A percentile compares a stretch with the other conserved stretches of the same genome.
phyloP scores from a whole-genome alignment of 2,329 filamentous ascomycete species.

The Penicillium griseofulvum region DNA sequence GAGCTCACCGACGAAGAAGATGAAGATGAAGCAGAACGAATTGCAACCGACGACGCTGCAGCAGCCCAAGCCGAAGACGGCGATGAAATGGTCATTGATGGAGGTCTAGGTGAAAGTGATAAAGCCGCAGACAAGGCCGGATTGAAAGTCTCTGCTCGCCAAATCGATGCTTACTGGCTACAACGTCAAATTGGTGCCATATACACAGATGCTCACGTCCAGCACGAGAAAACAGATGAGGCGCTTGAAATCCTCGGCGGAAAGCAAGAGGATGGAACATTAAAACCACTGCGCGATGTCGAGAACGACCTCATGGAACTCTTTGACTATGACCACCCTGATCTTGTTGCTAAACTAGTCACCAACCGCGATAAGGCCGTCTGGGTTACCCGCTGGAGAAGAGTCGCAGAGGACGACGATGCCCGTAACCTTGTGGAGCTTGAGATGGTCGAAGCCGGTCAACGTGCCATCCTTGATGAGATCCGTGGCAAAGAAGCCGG shows the following conservation, averaged over 20 bases:
- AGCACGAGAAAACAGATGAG: slow-evolving; percentile 86
- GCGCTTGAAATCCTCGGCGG: slow-evolving; percentile 81
- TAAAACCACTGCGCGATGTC: slow-evolving; percentile 84
- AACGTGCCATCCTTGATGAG: slow-evolving; percentile 84
- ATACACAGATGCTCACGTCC: slow-evolving; percentile 87
- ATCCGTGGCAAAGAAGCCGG: slow-evolving; percentile 67
- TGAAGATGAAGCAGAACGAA: slow-evolving; percentile 60
- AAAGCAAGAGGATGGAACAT: slow-evolving; percentile 69
- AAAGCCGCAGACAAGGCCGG: slow-evolving; percentile 47
- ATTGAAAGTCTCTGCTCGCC: slow-evolving; percentile 70
- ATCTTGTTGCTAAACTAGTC: slow-evolving; percentile 86
- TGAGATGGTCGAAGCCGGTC: slow-evolving; percentile 86
- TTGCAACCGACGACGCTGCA: slow-evolving; percentile 49
- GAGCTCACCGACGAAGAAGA: slow-evolving; percentile 70
- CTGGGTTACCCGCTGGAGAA: slow-evolving; percentile 86
- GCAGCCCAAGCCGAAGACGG: slow-evolving; percentile 45
- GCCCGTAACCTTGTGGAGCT: slow-evolving; percentile 75
- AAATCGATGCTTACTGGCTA: slow-evolving; percentile 97
- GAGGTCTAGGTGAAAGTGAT: slow-evolving; percentile 49
- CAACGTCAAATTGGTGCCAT: slow-evolving; percentile 86
- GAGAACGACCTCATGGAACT: slow-evolving; percentile 98
- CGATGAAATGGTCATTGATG: slow-evolving; percentile 82
- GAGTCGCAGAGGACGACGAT: slow-evolving; percentile 72
- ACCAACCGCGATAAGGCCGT: slow-evolving; percentile 91
- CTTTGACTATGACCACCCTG: slow-evolving; percentile 95